Conservation (phyloP, 179 eudicot species). For the Amaranthus tricolor region DNA sequence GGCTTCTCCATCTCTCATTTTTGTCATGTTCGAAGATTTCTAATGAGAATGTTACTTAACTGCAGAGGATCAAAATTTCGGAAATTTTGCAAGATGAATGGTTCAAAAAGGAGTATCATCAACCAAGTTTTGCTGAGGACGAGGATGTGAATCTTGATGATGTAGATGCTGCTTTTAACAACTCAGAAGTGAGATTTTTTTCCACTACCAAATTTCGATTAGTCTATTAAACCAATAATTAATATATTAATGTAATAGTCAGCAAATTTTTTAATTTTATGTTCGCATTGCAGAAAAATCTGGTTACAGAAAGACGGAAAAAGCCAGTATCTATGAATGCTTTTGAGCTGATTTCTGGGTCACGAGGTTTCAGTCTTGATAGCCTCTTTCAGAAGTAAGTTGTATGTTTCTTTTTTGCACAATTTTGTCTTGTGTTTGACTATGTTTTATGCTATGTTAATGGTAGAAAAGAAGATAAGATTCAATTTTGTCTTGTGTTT, state of each 20-base stretch:
- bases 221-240: too few species aligned
- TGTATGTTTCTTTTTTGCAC: constrained; percentile 32
- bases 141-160: constrained; percentile 64
- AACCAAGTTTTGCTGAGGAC: constrained; percentile 55
- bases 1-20: neutral
- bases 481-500: too few species aligned
- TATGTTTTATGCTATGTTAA: neutral
- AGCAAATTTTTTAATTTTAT: constrained; percentile 7
- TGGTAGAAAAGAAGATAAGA: neutral
- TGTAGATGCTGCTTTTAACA: constrained; percentile 63
- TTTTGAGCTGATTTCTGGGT: constrained; percentile 82
- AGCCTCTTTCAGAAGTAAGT: constrained; percentile 59
- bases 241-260: neutral
- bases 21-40: neutral
- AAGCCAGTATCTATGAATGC: constrained; percentile 91
- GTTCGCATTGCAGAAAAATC: constrained; percentile 52
- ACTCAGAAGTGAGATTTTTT: constrained; percentile 44
- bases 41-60: constrained; percentile 19
- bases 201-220: neutral
- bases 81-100: constrained; percentile 63
- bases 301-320: constrained; percentile 76
- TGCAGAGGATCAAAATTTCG: constrained; percentile 59
- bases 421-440: neutral
- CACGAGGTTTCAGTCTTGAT: constrained; percentile 69
- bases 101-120: constrained; percentile 63